Evolutionary conservation across 306 rosid genomes (phyloP), one percentile per base, ranked within the genome.

Genomic region (Malus fusca): DNA sequence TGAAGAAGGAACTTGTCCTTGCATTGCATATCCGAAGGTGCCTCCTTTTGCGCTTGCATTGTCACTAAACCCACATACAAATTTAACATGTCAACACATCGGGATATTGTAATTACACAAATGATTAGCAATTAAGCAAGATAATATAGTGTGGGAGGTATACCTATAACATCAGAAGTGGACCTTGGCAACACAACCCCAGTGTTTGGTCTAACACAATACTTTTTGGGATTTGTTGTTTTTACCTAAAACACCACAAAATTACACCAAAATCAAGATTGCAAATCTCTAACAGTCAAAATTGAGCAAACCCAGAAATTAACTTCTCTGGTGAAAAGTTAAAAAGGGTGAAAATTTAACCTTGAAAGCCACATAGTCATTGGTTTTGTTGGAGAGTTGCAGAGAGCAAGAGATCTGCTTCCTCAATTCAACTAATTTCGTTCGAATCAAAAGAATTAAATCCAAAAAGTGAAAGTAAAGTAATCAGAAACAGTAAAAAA

Each of bases 181-280:
- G 98, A 85, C 90, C 91, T 85, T 60, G 98, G 98, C 82, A 84
- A 64, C 72, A 93, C 96, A 83, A 93, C 79, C 75, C 98, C 98
- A 76, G 94, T 90, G 86, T 93, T 93, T 77, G 98, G 98, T 87
- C 96, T 88, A 81, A 93, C 98, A 86, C 98, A 93, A 61, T 93
- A 93, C 85, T 93, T 93, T 87, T 89, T 93, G 4, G 98, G 98
- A 82, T 93, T 93, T 75, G 98, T 93, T 7, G 98, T 90, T 86
- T 93, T 93, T 48, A 93, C 98, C 98, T 93, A 71, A 25, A 83
- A 74, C 58, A 77, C 65, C 85, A 59, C 13, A 35, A 71, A 68
- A 83, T 79, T 77, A 66, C 81, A 86, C 69, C 59, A 30, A 76
- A 81, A 85, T 71, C 69, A 82, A 77, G 79, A 75, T 72, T 64